Evolutionary conservation across 2,329 filamentous ascomycete genomes (phyloP).

Genomic region (Metarhizium brunneum): DNA sequence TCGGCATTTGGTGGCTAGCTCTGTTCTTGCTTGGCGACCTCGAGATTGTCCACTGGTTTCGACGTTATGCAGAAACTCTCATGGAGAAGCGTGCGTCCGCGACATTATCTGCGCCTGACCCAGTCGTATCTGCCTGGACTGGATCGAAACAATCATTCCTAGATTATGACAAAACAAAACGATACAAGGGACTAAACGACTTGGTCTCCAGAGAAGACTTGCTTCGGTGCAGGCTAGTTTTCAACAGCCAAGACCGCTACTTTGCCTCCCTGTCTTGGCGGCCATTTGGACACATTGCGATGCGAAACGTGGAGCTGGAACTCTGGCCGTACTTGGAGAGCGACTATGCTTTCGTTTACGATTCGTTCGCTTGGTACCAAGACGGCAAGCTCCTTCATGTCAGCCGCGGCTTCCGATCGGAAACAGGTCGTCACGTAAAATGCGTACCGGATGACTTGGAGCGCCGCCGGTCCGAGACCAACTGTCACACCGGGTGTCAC

Average conservation of each 20-base stretch:
- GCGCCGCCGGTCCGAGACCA: neutral
- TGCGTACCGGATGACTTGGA: neutral
- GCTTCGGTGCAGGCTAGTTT: neutral
- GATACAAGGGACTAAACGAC: neutral
- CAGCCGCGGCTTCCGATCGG: neutral
- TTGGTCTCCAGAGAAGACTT: neutral
- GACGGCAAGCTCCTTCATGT: neutral
- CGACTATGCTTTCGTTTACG: neutral
- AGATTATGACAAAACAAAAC: neutral
- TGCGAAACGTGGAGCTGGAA: neutral
- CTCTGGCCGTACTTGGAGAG: neutral
- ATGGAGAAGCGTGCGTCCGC: constrained; percentile 9
- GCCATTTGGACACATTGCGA: neutral
- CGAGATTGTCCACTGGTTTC: constrained; percentile 4
- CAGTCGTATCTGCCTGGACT: constrained; percentile 8
- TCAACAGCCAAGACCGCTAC: neutral
- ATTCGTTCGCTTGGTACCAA: neutral
- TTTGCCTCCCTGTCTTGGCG: neutral
- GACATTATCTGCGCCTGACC: constrained; percentile 5
- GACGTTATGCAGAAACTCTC: constrained; percentile 7
- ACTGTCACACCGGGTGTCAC: neutral
- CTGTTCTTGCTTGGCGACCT: constrained; percentile 8
- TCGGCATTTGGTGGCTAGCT: constrained; percentile 13
- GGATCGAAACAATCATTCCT: constrained; percentile 4
- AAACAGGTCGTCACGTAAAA: neutral